phyloP scores from a whole-genome alignment of 306 rosid species.

The Carpinus fangiana region DNA sequence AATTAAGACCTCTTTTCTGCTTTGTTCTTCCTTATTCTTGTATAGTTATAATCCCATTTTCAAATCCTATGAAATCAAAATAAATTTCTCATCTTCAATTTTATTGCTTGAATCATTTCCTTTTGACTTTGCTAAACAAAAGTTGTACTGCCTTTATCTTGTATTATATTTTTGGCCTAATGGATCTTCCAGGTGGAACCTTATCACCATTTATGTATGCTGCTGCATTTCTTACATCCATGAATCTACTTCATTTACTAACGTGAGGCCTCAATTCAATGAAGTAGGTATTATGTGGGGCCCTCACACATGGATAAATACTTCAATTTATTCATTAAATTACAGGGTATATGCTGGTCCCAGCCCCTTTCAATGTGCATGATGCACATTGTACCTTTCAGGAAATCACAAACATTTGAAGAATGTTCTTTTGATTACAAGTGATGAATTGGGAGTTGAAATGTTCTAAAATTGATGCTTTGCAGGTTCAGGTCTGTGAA shows the following conservation, averaged over 20 bases:
- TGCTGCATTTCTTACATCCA: background rate
- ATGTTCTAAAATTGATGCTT: conserved; percentile 18
- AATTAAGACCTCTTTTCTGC: background rate
- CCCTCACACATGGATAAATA: background rate
- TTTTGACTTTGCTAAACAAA: background rate
- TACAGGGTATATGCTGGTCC: background rate
- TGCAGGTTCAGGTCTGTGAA: conserved; percentile 92
- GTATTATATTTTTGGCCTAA: background rate
- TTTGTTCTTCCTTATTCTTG: background rate
- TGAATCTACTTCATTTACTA: background rate
- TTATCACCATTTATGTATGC: background rate
- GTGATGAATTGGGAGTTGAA: conserved; percentile 10
- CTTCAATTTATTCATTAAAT: background rate
- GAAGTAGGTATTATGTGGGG: background rate
- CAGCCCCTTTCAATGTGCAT: background rate
- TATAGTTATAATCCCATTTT: background rate
- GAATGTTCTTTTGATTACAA: background rate
- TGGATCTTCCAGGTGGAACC: background rate
- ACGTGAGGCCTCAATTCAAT: background rate
- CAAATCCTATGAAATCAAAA: background rate
- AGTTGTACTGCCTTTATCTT: background rate
- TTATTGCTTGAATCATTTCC: background rate
- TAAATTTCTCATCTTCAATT: background rate
- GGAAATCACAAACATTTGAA: background rate
- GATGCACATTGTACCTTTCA: background rate